Evolutionary conservation across 345 rosid species (phyloP).

Genomic region (Murraya paniculata): DNA sequence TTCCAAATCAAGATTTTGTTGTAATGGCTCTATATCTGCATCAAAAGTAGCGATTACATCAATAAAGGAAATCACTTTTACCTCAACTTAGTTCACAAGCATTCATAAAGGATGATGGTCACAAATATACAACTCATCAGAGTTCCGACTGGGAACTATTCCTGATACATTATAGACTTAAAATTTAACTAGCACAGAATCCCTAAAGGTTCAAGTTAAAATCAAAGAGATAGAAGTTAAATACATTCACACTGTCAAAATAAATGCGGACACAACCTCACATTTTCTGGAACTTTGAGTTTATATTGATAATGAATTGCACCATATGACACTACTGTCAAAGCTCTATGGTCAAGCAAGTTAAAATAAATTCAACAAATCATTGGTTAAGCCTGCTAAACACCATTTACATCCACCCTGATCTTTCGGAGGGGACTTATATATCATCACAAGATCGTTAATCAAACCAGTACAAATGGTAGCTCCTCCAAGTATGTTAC

Average conservation of each 20-base stretch:
- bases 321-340: not conserved
- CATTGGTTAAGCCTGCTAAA: not conserved
- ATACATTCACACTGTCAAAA: not conserved
- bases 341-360: not conserved
- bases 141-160: not conserved
- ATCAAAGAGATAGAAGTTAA: not conserved
- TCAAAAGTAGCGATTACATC: constrained; percentile 12
- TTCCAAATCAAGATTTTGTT: constrained; percentile 61
- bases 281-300: not conserved
- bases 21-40: constrained; percentile 90
- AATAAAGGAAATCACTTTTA: constrained; percentile 4
- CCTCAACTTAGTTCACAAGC: not conserved
- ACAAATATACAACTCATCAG: not conserved
- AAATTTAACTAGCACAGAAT: not conserved
- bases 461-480: not conserved
- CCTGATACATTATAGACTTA: not conserved
- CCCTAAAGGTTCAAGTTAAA: not conserved
- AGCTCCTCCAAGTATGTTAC: not conserved
- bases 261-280: not conserved
- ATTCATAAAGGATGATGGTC: not conserved
- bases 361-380: not conserved
- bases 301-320: not conserved
- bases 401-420: not conserved
- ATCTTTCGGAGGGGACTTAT: not conserved
- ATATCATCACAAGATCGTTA: not conserved